These are phyloP conservation scores for Terfezia boudieri DNA, from an alignment of 495 filamentous ascomycete species.

Conservation along the genomic window DNA sequence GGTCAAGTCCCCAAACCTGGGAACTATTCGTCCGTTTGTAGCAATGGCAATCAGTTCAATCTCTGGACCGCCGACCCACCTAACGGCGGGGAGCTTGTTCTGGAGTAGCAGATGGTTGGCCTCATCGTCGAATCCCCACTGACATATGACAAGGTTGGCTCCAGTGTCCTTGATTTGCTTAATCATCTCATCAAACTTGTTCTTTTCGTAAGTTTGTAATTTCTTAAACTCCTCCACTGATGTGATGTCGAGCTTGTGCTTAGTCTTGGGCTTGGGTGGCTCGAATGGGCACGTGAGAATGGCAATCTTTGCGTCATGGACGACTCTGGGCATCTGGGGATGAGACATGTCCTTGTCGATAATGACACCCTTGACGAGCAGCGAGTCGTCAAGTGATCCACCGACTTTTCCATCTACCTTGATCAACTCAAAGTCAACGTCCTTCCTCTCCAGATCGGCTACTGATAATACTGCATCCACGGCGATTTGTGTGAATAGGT, in stretches of 20 bases:
- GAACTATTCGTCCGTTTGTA: slow-evolving; percentile 92
- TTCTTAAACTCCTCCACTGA: slow-evolving; percentile 95
- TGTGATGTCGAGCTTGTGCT: slow-evolving; percentile 97
- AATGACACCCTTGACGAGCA: slow-evolving; percentile 92
- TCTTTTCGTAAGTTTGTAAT: slow-evolving; percentile 78
- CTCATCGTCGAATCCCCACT: slow-evolving; percentile 99
- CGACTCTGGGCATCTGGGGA: slow-evolving; percentile 92
- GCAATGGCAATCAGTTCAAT: slow-evolving; percentile 98
- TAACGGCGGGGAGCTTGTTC: slow-evolving; percentile 83
- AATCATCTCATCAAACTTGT: slow-evolving; percentile 98
- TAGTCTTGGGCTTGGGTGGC: slow-evolving; percentile 99
- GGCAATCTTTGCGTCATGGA: slow-evolving; percentile 82
- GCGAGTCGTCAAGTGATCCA: slow-evolving; percentile 77
- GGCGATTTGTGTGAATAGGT: slow-evolving; percentile 93
- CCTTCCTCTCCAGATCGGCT: slow-evolving; percentile 83
- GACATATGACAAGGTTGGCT: slow-evolving; percentile 93
- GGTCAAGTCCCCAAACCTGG: slow-evolving; percentile 84
- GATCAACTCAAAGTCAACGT: slow-evolving; percentile 97
- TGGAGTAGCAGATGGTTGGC: slow-evolving; percentile 92
- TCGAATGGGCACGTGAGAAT: slow-evolving; percentile 97
- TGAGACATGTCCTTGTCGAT: slow-evolving; percentile 99
- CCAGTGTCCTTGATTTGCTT: slow-evolving; percentile 92
- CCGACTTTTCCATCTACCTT: slow-evolving; percentile 98
- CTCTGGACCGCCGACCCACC: slow-evolving; percentile 96
- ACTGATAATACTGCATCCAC: slow-evolving; percentile 93